Conservation (phyloP, 1,284 basidiomycete genomes). For the Naganishia cerealis region DNA sequence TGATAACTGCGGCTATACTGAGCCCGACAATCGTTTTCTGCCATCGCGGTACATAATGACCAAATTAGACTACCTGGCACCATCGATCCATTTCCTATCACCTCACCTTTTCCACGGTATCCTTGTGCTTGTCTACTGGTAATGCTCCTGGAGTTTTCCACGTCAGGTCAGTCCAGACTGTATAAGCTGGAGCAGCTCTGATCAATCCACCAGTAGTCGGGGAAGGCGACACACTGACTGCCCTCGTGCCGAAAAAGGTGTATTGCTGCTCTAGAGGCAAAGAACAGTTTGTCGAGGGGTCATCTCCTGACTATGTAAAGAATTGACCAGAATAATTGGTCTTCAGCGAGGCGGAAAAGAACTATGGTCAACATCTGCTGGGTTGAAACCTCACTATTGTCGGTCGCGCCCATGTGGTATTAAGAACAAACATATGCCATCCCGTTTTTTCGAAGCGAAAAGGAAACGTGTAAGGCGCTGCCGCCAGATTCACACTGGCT, state of each 20-base stretch:
- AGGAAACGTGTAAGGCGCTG: constrained; percentile 38
- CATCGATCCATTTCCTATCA: not conserved
- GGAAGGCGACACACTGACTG: constrained; percentile 42
- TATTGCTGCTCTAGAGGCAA: constrained; percentile 39
- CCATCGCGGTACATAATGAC: not conserved
- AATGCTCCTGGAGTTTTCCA: constrained; percentile 39
- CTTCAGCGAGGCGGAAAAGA: not conserved
- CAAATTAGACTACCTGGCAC: not conserved
- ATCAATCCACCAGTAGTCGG: constrained; percentile 37
- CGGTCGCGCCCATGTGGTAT: constrained; percentile 50
- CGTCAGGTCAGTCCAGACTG: constrained; percentile 42
- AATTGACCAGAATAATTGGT: not conserved
- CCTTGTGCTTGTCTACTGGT: constrained; percentile 37
- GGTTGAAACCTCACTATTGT: constrained; percentile 41
- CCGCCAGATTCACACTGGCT: constrained; percentile 30
- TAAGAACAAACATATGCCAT: constrained; percentile 51
- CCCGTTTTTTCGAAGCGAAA: constrained; percentile 47
- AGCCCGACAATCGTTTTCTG: constrained; percentile 42
- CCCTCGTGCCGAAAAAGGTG: constrained; percentile 49
- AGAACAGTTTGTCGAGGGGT: constrained; percentile 40
- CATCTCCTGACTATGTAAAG: constrained; percentile 23
- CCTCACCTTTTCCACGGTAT: constrained; percentile 29
- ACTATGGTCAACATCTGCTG: not conserved
- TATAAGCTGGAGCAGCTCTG: constrained; percentile 41
- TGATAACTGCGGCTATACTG: constrained; percentile 40